A percentile compares a stretch with the other conserved stretches of the same genome.
These are phyloP conservation scores for Phoma sp. DNA, from an alignment of 2,329 filamentous ascomycete genomes.

Conservation along the genomic window DNA sequence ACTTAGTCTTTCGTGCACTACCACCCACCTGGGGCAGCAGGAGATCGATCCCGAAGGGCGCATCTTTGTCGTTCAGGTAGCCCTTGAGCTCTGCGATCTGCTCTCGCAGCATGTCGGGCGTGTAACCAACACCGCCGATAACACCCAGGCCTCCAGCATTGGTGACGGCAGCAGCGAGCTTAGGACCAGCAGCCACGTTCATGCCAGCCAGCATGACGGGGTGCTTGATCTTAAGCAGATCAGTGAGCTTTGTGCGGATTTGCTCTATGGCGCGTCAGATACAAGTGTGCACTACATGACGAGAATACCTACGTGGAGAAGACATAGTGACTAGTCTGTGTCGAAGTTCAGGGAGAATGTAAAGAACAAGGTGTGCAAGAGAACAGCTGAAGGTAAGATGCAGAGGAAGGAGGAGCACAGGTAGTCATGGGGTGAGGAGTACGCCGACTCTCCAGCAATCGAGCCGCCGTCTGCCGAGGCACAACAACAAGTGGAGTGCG, in stretches of 20 bases:
- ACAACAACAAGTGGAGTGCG: conserved; percentile 20
- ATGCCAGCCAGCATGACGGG: conserved; percentile 95
- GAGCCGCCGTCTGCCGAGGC: conserved; percentile 37
- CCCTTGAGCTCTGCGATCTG: conserved; percentile 95
- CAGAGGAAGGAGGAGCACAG: conserved; percentile 18
- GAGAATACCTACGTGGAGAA: conserved; percentile 72
- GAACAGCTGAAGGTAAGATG: background rate
- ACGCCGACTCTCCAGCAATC: conserved; percentile 22
- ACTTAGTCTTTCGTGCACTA: conserved; percentile 93
- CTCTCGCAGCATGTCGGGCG: conserved; percentile 94
- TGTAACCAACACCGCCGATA: conserved; percentile 94
- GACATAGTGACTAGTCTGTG: conserved; percentile 63
- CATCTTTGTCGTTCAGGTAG: conserved; percentile 86
- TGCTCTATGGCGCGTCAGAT: conserved; percentile 65
- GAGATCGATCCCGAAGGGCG: conserved; percentile 93
- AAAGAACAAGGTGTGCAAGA: background rate
- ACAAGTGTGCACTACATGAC: conserved; percentile 17
- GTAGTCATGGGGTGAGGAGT: conserved; percentile 33
- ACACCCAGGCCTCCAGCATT: conserved; percentile 97
- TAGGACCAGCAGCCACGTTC: conserved; percentile 97
- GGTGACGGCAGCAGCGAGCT: conserved; percentile 93
- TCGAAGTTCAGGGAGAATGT: background rate
- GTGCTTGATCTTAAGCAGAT: conserved; percentile 98
- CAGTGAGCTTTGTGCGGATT: conserved; percentile 89
- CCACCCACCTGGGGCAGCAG: conserved; percentile 94